phyloP scores from a whole-genome alignment of 257 asterid species.

The Coffea canephora region DNA sequence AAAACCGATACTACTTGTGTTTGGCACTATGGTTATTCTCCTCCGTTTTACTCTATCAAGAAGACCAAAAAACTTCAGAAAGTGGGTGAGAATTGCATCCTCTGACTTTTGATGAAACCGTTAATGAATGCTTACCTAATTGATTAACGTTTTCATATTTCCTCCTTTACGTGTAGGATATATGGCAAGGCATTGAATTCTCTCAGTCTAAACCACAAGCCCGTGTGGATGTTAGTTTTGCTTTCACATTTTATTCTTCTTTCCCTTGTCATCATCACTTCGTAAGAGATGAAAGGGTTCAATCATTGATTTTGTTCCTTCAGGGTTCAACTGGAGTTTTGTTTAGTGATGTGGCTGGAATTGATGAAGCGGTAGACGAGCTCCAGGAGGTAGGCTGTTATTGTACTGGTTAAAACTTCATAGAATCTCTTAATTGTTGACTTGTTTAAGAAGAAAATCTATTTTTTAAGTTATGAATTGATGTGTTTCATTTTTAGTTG shows the following conservation, averaged over 20 bases:
- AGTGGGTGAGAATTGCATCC: conserved; percentile 68
- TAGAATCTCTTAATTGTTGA: not conserved
- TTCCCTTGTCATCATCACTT: not conserved
- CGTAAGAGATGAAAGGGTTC: conserved; percentile 7
- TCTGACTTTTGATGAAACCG: conserved; percentile 17
- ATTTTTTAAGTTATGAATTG: not conserved
- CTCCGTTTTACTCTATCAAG: conserved; percentile 93
- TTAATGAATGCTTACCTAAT: conserved; percentile 3
- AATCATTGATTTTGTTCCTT: conserved; percentile 25
- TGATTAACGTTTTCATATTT: conserved; percentile 9
- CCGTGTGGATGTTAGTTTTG: conserved; percentile 89
- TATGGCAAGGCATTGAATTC: conserved; percentile 99
- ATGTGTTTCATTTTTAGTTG: not conserved
- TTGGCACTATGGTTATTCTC: conserved; percentile 78
- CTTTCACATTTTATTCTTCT: conserved; percentile 12
- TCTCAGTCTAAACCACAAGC: conserved; percentile 98
- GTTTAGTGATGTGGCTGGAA: conserved; percentile 94
- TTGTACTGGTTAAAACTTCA: not conserved
- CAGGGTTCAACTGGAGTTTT: conserved; percentile 97
- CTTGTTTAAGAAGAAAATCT: not conserved
- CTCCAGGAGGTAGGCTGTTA: conserved; percentile 76
- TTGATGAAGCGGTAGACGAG: conserved; percentile 98
- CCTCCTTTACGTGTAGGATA: conserved; percentile 63
- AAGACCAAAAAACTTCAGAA: conserved; percentile 90
- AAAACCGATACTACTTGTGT: conserved; percentile 68